Evolutionary conservation across 257 asterid genomes (phyloP), one percentile per base, ranked within the genome.

Genomic region (Solanum commersonii): DNA sequence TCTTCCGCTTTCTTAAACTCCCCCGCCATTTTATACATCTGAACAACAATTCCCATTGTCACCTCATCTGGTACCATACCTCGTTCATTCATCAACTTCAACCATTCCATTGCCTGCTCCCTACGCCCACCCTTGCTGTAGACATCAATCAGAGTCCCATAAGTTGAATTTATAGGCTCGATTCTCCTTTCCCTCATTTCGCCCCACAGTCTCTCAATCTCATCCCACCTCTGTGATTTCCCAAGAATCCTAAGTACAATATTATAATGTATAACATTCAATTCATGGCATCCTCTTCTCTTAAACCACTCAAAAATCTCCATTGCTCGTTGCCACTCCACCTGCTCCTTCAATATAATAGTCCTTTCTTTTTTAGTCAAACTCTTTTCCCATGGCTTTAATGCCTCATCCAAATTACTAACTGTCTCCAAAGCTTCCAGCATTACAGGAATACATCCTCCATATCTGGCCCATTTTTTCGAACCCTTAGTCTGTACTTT

Each of bases 71-170:
- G 99, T 87, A 90, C 96, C 91, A 97, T 93, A 27, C 91, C 88
- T 77, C 86, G 90, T 79, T 88, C 87, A 44, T 88, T 92, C 99
- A 97, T 97, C 92, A 94, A 89, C 16, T 94, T 94, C 93, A 97
- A 87, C 98, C 98, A 97, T 87, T 92, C 89, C 87, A 93, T 89
- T 10, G 99, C 98, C 82, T 90, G 91, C 23, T 92, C 93, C 73
- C 88, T 88, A 3, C 67, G 90, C 77, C 98, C 97, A 8, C 96
- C 98, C 92, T 95, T 97, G 88, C 95, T 86, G 86, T 93, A 93
- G 65, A 95, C 98, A 90, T 97, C 99, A 38, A 96, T 97, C 90
- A 97, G 88, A 84, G 99, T 97, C 4, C 99, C 99, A 86, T 97
- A 97, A 1, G 98, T 97, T 35, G 99, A 97, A 85, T 94, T 97